Evolutionary conservation across 495 filamentous ascomycete species (phyloP).

Genomic region (Eremomyces bilateralis): DNA sequence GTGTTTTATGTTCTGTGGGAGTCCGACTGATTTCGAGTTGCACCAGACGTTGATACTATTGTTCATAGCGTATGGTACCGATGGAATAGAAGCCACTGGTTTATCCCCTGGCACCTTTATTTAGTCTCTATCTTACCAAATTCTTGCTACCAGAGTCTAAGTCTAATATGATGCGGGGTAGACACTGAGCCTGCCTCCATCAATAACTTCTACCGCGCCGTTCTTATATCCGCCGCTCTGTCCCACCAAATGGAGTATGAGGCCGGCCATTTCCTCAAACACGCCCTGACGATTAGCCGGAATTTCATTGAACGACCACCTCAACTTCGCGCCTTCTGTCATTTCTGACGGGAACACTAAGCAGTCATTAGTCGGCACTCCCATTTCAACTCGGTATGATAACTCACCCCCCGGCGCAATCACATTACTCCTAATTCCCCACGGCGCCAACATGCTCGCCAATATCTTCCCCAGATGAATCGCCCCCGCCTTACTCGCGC

Average conservation of each 20-base stretch:
- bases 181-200: slow-evolving; percentile 33
- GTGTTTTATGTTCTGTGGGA: too few species aligned
- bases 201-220: slow-evolving; percentile 30
- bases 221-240: slow-evolving; percentile 37
- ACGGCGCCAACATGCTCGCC: slow-evolving; percentile 13
- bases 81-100: too few species aligned
- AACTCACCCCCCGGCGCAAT: slow-evolving; percentile 8
- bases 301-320: slow-evolving; percentile 24
- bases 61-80: too few species aligned
- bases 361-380: background rate
- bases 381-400: background rate
- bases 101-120: too few species aligned
- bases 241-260: slow-evolving; percentile 37
- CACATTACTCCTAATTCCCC: slow-evolving; percentile 16
- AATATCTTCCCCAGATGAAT: slow-evolving; percentile 19
- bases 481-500: slow-evolving; percentile 14
- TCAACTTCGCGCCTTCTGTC: slow-evolving; percentile 25
- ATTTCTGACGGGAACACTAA: slow-evolving; percentile 47
- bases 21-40: too few species aligned
- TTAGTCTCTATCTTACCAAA: too few species aligned
- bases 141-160: too few species aligned
- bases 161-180: too few species aligned
- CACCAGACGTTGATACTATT: too few species aligned
- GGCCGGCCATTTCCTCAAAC: slow-evolving; percentile 39
- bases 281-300: slow-evolving; percentile 29